phyloP scores from a whole-genome alignment of 176 grass and related monocot genomes.

The Aechmea fasciata region DNA sequence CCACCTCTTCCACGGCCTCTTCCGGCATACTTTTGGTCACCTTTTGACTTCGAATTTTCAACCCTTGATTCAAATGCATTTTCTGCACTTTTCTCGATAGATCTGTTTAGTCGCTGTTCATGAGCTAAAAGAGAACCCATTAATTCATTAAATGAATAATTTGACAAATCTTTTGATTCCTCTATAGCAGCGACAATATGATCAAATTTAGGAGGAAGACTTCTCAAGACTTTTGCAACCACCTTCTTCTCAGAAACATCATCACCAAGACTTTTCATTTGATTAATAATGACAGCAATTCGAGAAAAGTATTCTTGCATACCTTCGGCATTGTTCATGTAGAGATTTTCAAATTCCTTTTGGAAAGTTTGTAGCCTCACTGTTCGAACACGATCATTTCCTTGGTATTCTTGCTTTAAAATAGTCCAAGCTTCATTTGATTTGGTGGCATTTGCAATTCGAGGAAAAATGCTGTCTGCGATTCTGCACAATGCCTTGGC shows the following conservation, averaged over 20 bases:
- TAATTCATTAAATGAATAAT: too few relatives aligned
- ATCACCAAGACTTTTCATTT: not conserved
- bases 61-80: too few relatives aligned
- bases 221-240: not conserved
- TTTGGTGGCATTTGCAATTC: not conserved
- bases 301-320: not conserved
- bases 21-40: too few relatives aligned
- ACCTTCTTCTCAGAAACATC: not conserved
- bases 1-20: too few relatives aligned
- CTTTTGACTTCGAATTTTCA: too few relatives aligned
- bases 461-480: slow-evolving; percentile 1
- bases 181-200: not conserved
- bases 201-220: slow-evolving; percentile 1
- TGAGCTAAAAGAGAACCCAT: too few relatives aligned
- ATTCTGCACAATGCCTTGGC: not conserved
- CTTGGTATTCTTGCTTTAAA: not conserved
- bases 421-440: not conserved
- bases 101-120: too few relatives aligned
- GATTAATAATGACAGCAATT: not conserved
- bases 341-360: slow-evolving; percentile 2
- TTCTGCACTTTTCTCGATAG: too few relatives aligned
- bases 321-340: not conserved
- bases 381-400: not conserved
- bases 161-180: not conserved
- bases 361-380: not conserved